Conservation (phyloP, 148 eudicot genomes). For the Fagopyrum homotropicum region DNA sequence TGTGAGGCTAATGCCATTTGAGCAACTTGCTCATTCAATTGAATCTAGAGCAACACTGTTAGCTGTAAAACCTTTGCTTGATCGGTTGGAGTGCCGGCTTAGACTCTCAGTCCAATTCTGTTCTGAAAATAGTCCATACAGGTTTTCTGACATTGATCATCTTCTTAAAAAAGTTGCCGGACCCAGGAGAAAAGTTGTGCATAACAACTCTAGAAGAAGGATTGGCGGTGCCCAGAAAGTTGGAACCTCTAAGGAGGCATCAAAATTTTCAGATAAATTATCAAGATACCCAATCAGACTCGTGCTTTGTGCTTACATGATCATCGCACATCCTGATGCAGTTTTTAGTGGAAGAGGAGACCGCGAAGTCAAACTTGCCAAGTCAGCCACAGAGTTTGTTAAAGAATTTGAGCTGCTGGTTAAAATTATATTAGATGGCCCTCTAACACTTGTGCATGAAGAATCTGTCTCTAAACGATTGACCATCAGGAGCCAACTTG, state of each 20-base stretch:
- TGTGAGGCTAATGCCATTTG: constrained; percentile 14
- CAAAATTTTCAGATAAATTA: neutral
- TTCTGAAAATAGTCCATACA: neutral
- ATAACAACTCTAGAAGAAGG: constrained; percentile 6
- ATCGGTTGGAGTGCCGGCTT: constrained; percentile 4
- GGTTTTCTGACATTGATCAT: constrained; percentile 7
- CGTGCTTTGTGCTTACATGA: constrained; percentile 16
- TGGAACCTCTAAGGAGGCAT: constrained; percentile 7
- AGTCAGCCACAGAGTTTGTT: constrained; percentile 1
- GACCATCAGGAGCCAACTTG: constrained; percentile 12
- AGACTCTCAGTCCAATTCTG: constrained; percentile 3
- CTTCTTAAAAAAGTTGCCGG: constrained; percentile 9
- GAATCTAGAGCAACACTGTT: constrained; percentile 12
- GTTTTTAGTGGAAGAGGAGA: constrained; percentile 13
- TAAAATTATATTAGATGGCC: constrained; percentile 8
- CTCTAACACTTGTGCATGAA: neutral
- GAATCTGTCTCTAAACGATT: neutral
- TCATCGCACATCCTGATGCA: constrained; percentile 9
- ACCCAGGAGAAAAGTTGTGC: constrained; percentile 4
- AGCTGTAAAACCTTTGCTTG: constrained; percentile 12
- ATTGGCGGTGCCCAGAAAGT: neutral
- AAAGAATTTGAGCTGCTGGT: constrained; percentile 12
- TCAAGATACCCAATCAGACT: constrained; percentile 11
- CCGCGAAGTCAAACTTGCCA: constrained; percentile 5
- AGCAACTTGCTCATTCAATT: constrained; percentile 12